Evolutionary conservation across 2,329 filamentous ascomycete species (phyloP).

Genomic region (Aspergillus jensenii): DNA sequence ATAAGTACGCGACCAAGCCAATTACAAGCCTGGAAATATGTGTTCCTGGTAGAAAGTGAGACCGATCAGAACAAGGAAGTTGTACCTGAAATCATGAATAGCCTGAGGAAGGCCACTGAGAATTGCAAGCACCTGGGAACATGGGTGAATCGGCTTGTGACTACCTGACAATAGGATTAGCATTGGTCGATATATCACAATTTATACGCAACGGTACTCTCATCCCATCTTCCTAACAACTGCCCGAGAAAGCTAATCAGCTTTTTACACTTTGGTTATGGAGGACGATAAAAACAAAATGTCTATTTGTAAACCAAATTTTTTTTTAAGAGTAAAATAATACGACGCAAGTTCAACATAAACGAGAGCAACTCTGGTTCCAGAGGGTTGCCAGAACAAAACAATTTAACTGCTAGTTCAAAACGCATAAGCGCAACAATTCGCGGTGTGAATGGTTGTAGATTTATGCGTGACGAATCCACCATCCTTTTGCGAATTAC

Average conservation of each 20-base stretch:
- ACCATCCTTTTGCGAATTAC: slow-evolving; percentile 31
- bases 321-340: slow-evolving; percentile 2
- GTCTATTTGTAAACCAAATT: background rate
- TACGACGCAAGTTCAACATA: slow-evolving; percentile 9
- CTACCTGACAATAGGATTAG: background rate
- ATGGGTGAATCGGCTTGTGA: slow-evolving; percentile 37
- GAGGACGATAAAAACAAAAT: background rate
- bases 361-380: slow-evolving; percentile 16
- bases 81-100: slow-evolving; percentile 31
- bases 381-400: slow-evolving; percentile 14
- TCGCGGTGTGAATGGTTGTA: slow-evolving; percentile 12
- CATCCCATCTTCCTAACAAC: too few relatives aligned
- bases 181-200: background rate
- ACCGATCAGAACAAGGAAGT: slow-evolving; percentile 28
- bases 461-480: slow-evolving; percentile 14
- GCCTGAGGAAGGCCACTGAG: slow-evolving; percentile 38
- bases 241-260: too few relatives aligned
- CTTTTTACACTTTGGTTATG: background rate
- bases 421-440: slow-evolving; percentile 18
- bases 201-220: background rate
- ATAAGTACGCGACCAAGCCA: slow-evolving; percentile 85
- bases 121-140: slow-evolving; percentile 41
- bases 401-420: slow-evolving; percentile 21
- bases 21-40: slow-evolving; percentile 76
- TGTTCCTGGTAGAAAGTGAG: slow-evolving; percentile 91